A percentile compares a stretch with the other conserved stretches of the same genome.
phyloP scores from a whole-genome alignment of 495 filamentous ascomycete species.

The Bombardia bombarda region DNA sequence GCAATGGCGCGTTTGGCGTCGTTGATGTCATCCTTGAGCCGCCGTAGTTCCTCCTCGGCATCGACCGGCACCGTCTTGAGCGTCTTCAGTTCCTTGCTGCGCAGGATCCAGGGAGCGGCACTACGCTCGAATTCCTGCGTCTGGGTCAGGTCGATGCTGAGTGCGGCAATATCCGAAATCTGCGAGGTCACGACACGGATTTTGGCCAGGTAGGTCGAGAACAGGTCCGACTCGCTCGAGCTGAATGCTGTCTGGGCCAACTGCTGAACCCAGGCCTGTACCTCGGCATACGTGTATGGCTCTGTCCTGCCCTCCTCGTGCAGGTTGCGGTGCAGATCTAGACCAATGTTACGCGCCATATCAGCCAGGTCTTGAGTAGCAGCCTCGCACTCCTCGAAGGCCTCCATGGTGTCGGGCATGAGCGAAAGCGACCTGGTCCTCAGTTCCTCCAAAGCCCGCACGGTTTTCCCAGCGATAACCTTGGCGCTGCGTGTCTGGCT shows the following conservation, averaged over 20 bases:
- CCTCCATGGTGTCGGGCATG: constrained; percentile 43
- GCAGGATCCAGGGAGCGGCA: constrained; percentile 71
- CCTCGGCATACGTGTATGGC: constrained; percentile 56
- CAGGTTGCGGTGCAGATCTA: constrained; percentile 54
- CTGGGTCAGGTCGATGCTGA: constrained; percentile 66
- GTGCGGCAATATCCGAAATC: constrained; percentile 62
- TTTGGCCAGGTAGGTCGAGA: constrained; percentile 59
- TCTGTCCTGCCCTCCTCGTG: constrained; percentile 67
- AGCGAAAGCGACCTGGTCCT: constrained; percentile 70
- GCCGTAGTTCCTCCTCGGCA: constrained; percentile 68
- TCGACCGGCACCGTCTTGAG: constrained; percentile 72
- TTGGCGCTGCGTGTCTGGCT: constrained; percentile 74
- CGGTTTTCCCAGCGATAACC: constrained; percentile 73
- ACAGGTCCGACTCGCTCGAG: constrained; percentile 49
- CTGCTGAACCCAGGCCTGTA: constrained; percentile 52
- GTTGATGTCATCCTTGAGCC: constrained; percentile 64
- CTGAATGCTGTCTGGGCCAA: constrained; percentile 43
- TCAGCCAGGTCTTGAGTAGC: constrained; percentile 58
- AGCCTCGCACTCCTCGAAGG: constrained; percentile 50
- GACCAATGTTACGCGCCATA: constrained; percentile 59
- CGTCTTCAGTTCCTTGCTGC: constrained; percentile 66
- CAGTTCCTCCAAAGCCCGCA: constrained; percentile 70
- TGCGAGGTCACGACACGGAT: constrained; percentile 56
- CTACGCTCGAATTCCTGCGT: constrained; percentile 78
- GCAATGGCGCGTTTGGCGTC: constrained; percentile 57